Percentiles rank a stretch among this genome's conserved stretches.
These are phyloP conservation scores for Huntiella omanensis DNA, from an alignment of 2,329 filamentous ascomycete genomes.

Conservation along the genomic window DNA sequence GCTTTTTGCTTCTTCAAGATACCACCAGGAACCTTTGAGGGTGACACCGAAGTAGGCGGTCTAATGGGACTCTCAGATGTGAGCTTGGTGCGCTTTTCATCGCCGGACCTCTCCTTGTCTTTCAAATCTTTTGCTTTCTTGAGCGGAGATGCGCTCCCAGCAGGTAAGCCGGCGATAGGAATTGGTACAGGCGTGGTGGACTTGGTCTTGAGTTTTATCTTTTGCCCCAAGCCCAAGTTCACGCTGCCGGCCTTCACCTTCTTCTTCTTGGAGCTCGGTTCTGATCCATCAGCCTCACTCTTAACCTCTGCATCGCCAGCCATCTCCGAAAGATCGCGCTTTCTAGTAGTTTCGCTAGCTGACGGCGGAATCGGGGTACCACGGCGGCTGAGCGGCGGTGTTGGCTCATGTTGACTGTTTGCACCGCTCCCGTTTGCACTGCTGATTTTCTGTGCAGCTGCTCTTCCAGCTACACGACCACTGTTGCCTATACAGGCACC, in stretches of 20 bases:
- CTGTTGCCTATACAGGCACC: slow-evolving; percentile 48
- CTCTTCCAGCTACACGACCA: slow-evolving; percentile 41
- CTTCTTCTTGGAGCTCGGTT: slow-evolving; percentile 36
- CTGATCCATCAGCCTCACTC: neutral
- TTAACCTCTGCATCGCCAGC: slow-evolving; percentile 21
- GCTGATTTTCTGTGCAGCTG: slow-evolving; percentile 43
- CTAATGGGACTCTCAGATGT: slow-evolving; percentile 16
- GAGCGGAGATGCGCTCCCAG: slow-evolving; percentile 8
- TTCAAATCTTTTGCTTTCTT: slow-evolving; percentile 23
- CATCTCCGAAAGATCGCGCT: slow-evolving; percentile 35
- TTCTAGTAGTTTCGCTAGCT: slow-evolving; percentile 33
- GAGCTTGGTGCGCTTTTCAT: slow-evolving; percentile 18
- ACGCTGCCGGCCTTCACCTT: slow-evolving; percentile 27
- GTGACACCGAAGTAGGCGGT: slow-evolving; percentile 21
- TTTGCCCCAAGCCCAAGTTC: slow-evolving; percentile 14
- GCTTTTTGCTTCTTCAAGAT: slow-evolving; percentile 26
- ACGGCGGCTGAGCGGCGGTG: slow-evolving; percentile 43
- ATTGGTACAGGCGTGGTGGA: slow-evolving; percentile 13
- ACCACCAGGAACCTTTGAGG: slow-evolving; percentile 13
- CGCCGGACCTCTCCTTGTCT: slow-evolving; percentile 40
- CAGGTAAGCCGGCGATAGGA: neutral
- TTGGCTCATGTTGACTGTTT: slow-evolving; percentile 33
- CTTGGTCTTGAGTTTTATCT: slow-evolving; percentile 38
- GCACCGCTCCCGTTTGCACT: slow-evolving; percentile 29
- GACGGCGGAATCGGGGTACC: slow-evolving; percentile 38